Evolutionary conservation across 352 stramenopile species (phyloP).

Genomic region (Pilasporangium apinafurcum): DNA sequence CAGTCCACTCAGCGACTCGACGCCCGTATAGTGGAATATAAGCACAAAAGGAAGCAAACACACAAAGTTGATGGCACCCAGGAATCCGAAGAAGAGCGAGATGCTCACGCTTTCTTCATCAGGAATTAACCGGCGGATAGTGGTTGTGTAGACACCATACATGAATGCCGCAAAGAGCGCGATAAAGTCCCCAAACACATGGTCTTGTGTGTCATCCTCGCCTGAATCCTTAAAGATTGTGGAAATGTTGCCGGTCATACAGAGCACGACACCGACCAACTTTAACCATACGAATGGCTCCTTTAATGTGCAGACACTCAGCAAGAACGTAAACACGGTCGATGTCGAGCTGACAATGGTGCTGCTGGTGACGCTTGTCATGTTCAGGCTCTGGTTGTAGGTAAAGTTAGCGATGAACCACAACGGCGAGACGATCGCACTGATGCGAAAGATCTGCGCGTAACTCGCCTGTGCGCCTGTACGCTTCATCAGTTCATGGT

Average conservation of each 20-base stretch:
- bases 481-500: constrained; percentile 21
- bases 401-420: constrained; percentile 95
- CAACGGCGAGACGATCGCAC: constrained; percentile 77
- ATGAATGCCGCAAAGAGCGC: constrained; percentile 78
- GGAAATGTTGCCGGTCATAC: constrained; percentile 86
- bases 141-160: constrained; percentile 93
- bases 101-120: constrained; percentile 89
- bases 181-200: constrained; percentile 60
- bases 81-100: constrained; percentile 94
- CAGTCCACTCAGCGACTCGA: constrained; percentile 62
- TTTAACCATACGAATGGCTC: constrained; percentile 84
- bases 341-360: constrained; percentile 94
- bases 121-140: constrained; percentile 68
- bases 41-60: constrained; percentile 54
- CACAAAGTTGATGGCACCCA: constrained; percentile 89
- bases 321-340: constrained; percentile 91
- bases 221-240: constrained; percentile 81
- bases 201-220: constrained; percentile 15
- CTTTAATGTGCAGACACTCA: constrained; percentile 78
- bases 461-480: constrained; percentile 27
- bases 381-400: constrained; percentile 92
- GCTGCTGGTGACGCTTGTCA: constrained; percentile 91
- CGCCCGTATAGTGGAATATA: constrained; percentile 57
- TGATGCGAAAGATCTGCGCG: constrained; percentile 31
- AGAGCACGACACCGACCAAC: constrained; percentile 82